These are phyloP conservation scores for Phoma sp. DNA, from an alignment of 2,329 filamentous ascomycete species.

Conservation along the genomic window DNA sequence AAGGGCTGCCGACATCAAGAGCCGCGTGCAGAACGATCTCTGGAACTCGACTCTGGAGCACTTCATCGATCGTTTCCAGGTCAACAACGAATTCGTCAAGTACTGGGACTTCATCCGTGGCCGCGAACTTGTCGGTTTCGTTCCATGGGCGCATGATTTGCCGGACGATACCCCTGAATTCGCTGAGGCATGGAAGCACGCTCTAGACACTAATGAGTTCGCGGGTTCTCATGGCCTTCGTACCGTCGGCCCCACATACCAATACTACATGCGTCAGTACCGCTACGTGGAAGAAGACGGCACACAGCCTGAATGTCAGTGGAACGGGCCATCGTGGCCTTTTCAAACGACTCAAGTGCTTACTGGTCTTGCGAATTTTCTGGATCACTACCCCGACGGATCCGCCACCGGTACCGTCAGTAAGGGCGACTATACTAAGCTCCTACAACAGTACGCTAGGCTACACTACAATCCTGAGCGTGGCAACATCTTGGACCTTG, in stretches of 20 bases:
- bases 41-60: slow-evolving; percentile 55
- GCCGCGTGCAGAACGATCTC: slow-evolving; percentile 47
- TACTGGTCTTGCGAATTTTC: slow-evolving; percentile 51
- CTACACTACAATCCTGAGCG: slow-evolving; percentile 49
- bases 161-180: slow-evolving; percentile 49
- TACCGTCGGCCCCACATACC: slow-evolving; percentile 53
- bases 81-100: slow-evolving; percentile 48
- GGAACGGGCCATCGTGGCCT: slow-evolving; percentile 56
- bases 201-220: slow-evolving; percentile 45
- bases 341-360: slow-evolving; percentile 54
- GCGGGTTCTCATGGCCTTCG: slow-evolving; percentile 48
- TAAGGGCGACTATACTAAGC: slow-evolving; percentile 44
- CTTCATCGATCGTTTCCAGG: slow-evolving; percentile 54
- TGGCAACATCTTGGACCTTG: slow-evolving; percentile 45
- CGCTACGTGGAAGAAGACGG: slow-evolving; percentile 43
- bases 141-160: slow-evolving; percentile 53
- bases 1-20: slow-evolving; percentile 47
- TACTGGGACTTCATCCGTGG: slow-evolving; percentile 53
- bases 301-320: slow-evolving; percentile 51
- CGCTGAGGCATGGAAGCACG: slow-evolving; percentile 48
- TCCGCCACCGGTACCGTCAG: slow-evolving; percentile 30
- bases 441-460: slow-evolving; percentile 50
- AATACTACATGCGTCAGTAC: slow-evolving; percentile 56
- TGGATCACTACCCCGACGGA: slow-evolving; percentile 50
- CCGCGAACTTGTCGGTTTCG: slow-evolving; percentile 52